phyloP scores from a whole-genome alignment of 2,329 filamentous ascomycete species.

The Talaromyces marneffei region DNA sequence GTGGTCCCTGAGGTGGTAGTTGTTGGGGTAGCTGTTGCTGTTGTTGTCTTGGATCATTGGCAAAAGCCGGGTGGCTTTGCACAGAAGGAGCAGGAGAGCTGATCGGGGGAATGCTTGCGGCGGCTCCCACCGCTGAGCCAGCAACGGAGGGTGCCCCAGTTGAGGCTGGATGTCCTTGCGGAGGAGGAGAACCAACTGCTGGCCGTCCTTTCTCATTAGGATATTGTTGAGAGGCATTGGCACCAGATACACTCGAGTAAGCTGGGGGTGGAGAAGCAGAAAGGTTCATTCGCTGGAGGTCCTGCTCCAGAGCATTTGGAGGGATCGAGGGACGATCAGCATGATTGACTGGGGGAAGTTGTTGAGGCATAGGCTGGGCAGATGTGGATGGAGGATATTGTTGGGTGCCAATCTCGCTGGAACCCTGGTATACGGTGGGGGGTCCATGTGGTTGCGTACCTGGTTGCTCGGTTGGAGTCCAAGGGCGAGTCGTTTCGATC shows the following conservation, averaged over 20 bases:
- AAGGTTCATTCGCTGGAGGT: slow-evolving; percentile 75
- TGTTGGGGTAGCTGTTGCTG: slow-evolving; percentile 32
- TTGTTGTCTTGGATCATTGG: slow-evolving; percentile 65
- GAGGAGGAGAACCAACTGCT: slow-evolving; percentile 23
- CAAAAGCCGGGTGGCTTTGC: slow-evolving; percentile 76
- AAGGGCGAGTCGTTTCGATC: slow-evolving; percentile 57
- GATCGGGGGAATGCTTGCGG: slow-evolving; percentile 11
- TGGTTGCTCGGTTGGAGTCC: slow-evolving; percentile 90
- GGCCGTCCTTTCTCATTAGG: slow-evolving; percentile 71
- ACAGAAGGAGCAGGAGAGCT: slow-evolving; percentile 27
- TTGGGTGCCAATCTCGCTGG: slow-evolving; percentile 54
- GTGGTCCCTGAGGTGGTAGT: background rate
- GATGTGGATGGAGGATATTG: slow-evolving; percentile 31
- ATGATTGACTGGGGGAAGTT: slow-evolving; percentile 13
- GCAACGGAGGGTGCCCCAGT: slow-evolving; percentile 20
- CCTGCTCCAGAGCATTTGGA: slow-evolving; percentile 72
- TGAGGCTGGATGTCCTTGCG: slow-evolving; percentile 25
- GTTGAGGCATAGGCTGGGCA: slow-evolving; percentile 19
- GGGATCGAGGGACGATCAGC: slow-evolving; percentile 38
- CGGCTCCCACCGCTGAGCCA: slow-evolving; percentile 18
- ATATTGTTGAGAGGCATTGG: slow-evolving; percentile 52
- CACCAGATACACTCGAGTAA: slow-evolving; percentile 69
- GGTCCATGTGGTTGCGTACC: slow-evolving; percentile 82
- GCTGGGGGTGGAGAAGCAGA: slow-evolving; percentile 86
- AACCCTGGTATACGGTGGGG: slow-evolving; percentile 85